These are phyloP conservation scores for Wickerhamiella sorbophila DNA, from an alignment of 805 yeast species.

Conservation along the genomic window DNA sequence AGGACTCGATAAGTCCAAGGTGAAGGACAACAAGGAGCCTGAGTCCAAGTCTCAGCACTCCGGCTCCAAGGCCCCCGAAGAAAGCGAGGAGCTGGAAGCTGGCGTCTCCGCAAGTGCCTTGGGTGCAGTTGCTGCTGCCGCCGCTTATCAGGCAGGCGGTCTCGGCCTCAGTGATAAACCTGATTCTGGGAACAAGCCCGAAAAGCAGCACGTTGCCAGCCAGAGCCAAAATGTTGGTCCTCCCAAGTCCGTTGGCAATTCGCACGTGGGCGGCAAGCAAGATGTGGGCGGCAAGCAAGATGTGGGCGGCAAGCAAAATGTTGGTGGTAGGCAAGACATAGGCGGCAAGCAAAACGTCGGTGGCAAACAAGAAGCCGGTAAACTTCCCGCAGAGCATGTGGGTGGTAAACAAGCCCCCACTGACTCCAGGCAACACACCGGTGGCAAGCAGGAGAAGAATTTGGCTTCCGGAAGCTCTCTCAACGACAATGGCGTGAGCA, in stretches of 20 bases:
- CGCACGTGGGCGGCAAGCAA: constrained; percentile 17
- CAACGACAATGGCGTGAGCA: not conserved
- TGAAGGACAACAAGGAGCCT: constrained; percentile 3
- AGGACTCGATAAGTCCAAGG: constrained; percentile 8
- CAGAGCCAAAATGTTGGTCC: too few species aligned
- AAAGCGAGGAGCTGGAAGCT: not conserved
- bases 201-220: constrained; percentile 8
- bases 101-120: not conserved
- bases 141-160: not conserved
- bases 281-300: constrained; percentile 5
- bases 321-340: too few species aligned
- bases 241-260: too few species aligned
- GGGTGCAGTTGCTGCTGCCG: not conserved
- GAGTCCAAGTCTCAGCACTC: not conserved
- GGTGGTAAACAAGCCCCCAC: not conserved
- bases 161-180: not conserved
- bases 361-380: not conserved
- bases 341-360: not conserved
- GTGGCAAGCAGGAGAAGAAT: not conserved
- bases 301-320: not conserved
- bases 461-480: not conserved
- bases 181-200: constrained; percentile 1
- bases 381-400: not conserved
- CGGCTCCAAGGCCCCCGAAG: not conserved
- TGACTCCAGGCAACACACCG: not conserved